Evolutionary conservation across 352 stramenopile species (phyloP).

Genomic region (Salisapilia sapeloensis): DNA sequence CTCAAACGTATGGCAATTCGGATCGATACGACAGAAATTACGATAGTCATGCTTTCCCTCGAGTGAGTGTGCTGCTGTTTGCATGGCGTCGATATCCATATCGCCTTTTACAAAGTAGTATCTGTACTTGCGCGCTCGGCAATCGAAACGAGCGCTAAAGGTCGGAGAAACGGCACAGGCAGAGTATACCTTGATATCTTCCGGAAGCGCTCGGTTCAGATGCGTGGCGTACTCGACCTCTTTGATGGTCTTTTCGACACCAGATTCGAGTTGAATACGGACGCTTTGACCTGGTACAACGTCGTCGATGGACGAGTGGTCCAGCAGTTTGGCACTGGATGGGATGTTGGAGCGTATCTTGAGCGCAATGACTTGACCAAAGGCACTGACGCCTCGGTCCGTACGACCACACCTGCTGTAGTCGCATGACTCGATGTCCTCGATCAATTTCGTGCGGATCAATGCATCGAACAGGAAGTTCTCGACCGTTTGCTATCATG

Average conservation of each 20-base stretch:
- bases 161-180: constrained; percentile 50
- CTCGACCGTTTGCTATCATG: constrained; percentile 79
- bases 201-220: constrained; percentile 93
- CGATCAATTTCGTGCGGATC: constrained; percentile 82
- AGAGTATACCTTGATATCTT: constrained; percentile 69
- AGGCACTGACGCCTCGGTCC: constrained; percentile 89
- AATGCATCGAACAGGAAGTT: constrained; percentile 88
- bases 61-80: constrained; percentile 64
- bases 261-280: constrained; percentile 29
- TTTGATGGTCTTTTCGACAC: constrained; percentile 47
- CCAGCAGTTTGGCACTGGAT: constrained; percentile 35
- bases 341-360: constrained; percentile 65
- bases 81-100: constrained; percentile 78
- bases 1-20: constrained; percentile 93
- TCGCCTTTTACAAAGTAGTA: constrained; percentile 91
- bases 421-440: constrained; percentile 45
- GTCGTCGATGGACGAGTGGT: constrained; percentile 43
- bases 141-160: constrained; percentile 94
- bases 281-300: constrained; percentile 42
- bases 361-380: constrained; percentile 61
- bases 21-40: constrained; percentile 99
- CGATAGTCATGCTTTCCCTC: constrained; percentile 96
- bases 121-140: constrained; percentile 86
- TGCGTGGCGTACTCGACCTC: constrained; percentile 94
- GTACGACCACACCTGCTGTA: constrained; percentile 97